Base-by-base conservation (phyloP, 2,329 filamentous ascomycete genomes). In the Nemania diffusa region DNA sequence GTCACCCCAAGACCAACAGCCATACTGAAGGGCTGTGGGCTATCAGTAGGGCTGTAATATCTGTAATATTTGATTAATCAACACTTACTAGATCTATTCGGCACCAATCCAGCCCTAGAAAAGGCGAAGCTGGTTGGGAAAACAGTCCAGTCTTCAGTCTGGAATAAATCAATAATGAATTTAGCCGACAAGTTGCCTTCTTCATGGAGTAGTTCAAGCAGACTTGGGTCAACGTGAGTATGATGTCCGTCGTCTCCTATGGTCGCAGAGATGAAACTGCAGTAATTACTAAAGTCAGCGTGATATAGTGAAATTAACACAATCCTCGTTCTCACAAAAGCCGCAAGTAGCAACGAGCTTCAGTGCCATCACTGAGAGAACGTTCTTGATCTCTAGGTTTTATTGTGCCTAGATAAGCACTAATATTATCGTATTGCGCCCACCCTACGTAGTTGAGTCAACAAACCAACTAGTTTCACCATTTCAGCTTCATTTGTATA, bases 181-280 rank as follows among this genome's bases (percentile, higher is more conserved):
- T 37, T 50, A 2, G 42, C 56, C 11, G 56, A 50, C 15, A 50
- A 8, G 15, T 50, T 58, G n/a, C 56, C n/a, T 48, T 57, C 42
- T 29, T 57, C 40, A 13, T 57, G 15, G 8, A 57, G 55, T 15
- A 46, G 22, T n/a, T 44, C 24, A 20, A 57, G 42, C 9, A 57
- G 2, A 22, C 6, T 3, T 13, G 56, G 56, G 42, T 58, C 44
- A 26, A 58, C 42, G 15, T 58, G 56, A 11, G 29, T 58, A 48
- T 50, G 42, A 29, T 32, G 42, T n/a, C 26, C n/a, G 37, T 58
- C n/a, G 27, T 37, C 42, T 53, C 27, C 56, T 26, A 58, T 24
- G 3, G 56, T 50, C 6, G 56, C 56, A 11, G 56, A 50, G 29
- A 58, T 50, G 22, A 58, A 57, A 34, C 55, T 57, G n/a, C 2